Evolutionary conservation across 2,329 filamentous ascomycete species (phyloP).

Genomic region (Xylariales sp.): DNA sequence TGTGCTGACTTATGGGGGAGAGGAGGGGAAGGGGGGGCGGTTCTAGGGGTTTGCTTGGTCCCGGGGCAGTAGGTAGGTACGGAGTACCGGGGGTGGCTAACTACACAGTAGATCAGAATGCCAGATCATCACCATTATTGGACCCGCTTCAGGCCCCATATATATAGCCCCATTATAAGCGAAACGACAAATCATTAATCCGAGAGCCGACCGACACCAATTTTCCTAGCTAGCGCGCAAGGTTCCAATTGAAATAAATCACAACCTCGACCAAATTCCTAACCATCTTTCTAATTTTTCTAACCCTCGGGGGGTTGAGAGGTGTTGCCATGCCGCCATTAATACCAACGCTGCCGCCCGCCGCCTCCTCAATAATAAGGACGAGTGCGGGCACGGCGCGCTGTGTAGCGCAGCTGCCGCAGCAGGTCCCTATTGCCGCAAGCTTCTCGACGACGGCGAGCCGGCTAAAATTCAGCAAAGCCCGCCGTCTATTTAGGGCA

Average conservation of each 20-base stretch:
- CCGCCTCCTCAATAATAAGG: conserved; percentile 28
- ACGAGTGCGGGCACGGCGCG: conserved; percentile 27
- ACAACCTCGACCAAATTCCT: conserved; percentile 15
- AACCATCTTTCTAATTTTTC: conserved; percentile 12
- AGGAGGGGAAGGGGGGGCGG: no score
- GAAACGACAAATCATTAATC: conserved; percentile 35
- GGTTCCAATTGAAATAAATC: conserved; percentile 22
- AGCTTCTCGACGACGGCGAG: conserved; percentile 48
- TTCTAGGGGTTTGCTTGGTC: no score
- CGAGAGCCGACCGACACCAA: conserved; percentile 30
- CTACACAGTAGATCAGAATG: no score
- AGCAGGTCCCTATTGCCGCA: conserved; percentile 32
- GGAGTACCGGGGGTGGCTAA: no score
- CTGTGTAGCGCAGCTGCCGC: conserved; percentile 19
- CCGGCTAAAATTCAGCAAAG: conserved; percentile 40
- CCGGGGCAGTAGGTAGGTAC: no score
- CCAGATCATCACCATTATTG: neutral
- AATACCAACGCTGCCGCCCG: conserved; percentile 39
- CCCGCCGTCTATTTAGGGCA: conserved; percentile 41
- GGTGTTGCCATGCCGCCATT: conserved; percentile 45
- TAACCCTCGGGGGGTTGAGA: conserved; percentile 33
- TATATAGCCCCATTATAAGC: neutral
- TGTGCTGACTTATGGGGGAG: no score
- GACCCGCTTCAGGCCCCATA: neutral
- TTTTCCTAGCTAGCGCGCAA: conserved; percentile 25